Conservation (phyloP, 768 basidiomycete species). For the Scleroderma citrinum region DNA sequence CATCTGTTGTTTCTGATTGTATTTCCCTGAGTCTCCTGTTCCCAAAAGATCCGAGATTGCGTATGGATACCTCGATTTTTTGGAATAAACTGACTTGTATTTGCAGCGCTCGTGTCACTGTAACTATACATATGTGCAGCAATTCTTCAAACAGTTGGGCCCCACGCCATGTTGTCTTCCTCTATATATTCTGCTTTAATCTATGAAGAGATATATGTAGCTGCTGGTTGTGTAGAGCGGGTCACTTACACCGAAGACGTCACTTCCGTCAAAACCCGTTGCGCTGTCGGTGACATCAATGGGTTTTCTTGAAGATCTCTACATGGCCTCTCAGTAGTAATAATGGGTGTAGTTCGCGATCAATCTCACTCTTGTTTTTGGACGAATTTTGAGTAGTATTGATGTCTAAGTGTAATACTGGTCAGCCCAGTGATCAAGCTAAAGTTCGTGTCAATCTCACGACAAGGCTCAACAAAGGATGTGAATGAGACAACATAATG, state of each 20-base stretch:
- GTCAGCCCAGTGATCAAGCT: background rate
- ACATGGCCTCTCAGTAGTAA: background rate
- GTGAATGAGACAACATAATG: background rate
- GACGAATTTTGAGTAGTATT: background rate
- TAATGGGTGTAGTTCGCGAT: background rate
- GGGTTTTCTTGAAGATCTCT: background rate
- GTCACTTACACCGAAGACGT: background rate
- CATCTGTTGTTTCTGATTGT: no score
- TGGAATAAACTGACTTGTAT: no score
- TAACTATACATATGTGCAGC: no score
- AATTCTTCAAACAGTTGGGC: no score
- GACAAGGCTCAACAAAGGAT: background rate
- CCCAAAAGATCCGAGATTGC: no score
- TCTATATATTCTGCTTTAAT: background rate
- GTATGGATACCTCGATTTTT: no score
- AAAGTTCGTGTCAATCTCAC: background rate
- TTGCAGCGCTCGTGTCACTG: no score
- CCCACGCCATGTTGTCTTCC: no score
- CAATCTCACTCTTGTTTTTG: background rate
- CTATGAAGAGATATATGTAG: background rate
- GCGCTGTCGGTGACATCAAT: background rate
- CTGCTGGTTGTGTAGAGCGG: background rate
- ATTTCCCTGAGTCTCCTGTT: no score
- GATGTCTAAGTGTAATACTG: background rate
- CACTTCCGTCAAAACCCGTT: background rate